Evolutionary conservation across 2,329 filamentous ascomycete species (phyloP).

Genomic region (Paraconiothyrium brasiliense): DNA sequence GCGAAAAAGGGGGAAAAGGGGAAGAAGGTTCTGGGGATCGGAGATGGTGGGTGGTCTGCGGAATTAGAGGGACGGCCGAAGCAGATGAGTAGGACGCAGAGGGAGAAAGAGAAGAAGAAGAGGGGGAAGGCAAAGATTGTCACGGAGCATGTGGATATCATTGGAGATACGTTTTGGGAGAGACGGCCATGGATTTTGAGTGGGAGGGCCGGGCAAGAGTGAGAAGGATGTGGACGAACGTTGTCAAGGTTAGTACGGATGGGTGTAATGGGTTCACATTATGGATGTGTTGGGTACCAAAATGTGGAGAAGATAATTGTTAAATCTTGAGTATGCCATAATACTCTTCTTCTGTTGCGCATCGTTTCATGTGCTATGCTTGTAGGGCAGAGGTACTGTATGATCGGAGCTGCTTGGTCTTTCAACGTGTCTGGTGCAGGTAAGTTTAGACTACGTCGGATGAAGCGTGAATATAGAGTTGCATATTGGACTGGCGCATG

Average conservation of each 20-base stretch:
- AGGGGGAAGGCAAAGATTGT: constrained; percentile 82
- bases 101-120: constrained; percentile 83
- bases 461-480: no score
- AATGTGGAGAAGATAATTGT: not conserved
- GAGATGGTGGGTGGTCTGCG: constrained; percentile 27
- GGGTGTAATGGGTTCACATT: not conserved
- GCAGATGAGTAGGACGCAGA: constrained; percentile 77
- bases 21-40: constrained; percentile 7
- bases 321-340: no score
- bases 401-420: no score
- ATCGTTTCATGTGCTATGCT: no score
- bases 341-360: no score
- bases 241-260: not conserved
- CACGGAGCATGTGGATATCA: constrained; percentile 89
- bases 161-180: constrained; percentile 95
- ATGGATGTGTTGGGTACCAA: not conserved
- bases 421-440: no score
- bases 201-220: constrained; percentile 39
- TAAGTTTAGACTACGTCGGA: no score
- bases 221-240: not conserved
- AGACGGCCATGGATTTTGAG: constrained; percentile 76
- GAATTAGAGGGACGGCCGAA: constrained; percentile 49
- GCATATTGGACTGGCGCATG: no score
- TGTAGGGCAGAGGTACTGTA: no score
- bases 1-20: constrained; percentile 15